phyloP scores from a whole-genome alignment of 2,329 filamentous ascomycete genomes.

The Curvularia spicifera region DNA sequence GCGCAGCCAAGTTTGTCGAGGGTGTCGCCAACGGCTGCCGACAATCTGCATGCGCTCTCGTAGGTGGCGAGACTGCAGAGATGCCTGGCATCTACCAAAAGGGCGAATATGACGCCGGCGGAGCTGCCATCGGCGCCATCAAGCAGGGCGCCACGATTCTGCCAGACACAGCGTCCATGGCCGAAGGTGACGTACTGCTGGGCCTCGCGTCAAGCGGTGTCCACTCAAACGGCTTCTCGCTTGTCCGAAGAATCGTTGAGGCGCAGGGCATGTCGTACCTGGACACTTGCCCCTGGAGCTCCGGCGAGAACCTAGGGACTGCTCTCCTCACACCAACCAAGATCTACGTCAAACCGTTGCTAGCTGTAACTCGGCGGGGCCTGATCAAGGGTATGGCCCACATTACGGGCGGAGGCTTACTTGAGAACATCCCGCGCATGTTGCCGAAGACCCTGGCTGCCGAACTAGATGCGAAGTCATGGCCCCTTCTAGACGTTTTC shows the following conservation, averaged over 20 bases:
- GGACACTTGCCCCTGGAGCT: conserved; percentile 78
- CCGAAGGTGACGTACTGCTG: conserved; percentile 80
- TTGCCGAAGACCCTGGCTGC: conserved; percentile 79
- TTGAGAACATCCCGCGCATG: conserved; percentile 95
- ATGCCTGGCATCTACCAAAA: conserved; percentile 94
- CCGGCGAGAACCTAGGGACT: conserved; percentile 68
- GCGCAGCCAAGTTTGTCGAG: conserved; percentile 84
- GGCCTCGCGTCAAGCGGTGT: conserved; percentile 85
- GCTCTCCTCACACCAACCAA: conserved; percentile 86
- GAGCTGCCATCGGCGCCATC: conserved; percentile 87
- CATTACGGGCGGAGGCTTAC: conserved; percentile 92
- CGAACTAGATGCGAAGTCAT: conserved; percentile 77
- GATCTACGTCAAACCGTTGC: conserved; percentile 87
- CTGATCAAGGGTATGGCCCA: conserved; percentile 92
- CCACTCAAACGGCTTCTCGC: conserved; percentile 96
- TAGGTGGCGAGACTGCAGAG: conserved; percentile 97
- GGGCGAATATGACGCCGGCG: conserved; percentile 91
- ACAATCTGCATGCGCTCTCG: conserved; percentile 83
- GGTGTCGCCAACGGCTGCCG: conserved; percentile 89
- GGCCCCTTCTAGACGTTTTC: conserved; percentile 81
- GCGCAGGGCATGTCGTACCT: conserved; percentile 73
- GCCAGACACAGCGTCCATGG: conserved; percentile 78
- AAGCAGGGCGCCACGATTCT: conserved; percentile 69
- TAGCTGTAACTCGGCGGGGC: conserved; percentile 66
- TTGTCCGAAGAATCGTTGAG: conserved; percentile 89